These are phyloP conservation scores for Teratosphaeria viscida DNA, from an alignment of 2,329 filamentous ascomycete genomes.

Conservation along the genomic window DNA sequence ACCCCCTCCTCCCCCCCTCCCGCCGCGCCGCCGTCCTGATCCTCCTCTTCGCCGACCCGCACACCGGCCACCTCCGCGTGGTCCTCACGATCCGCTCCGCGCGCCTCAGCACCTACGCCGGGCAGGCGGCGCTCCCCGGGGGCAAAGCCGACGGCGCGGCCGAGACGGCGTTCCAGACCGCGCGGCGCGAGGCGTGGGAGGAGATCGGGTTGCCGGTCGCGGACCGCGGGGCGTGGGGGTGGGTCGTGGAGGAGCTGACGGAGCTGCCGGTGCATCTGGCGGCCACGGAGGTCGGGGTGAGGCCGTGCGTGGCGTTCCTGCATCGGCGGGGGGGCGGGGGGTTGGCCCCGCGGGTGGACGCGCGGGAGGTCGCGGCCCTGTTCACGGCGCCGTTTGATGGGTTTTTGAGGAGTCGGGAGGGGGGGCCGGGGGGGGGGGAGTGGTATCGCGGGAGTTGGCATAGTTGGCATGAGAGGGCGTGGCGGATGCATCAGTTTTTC, in stretches of 20 bases:
- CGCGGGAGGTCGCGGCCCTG: conserved; percentile 84
- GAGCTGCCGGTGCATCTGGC: conserved; percentile 55
- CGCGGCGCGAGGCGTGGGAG: conserved; percentile 80
- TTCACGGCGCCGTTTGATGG: conserved; percentile 84
- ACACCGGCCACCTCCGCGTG: conserved; percentile 59
- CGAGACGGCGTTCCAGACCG: conserved; percentile 63
- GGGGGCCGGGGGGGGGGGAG: conserved; percentile 37
- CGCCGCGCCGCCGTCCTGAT: conserved; percentile 80
- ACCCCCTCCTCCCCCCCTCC: conserved; percentile 45
- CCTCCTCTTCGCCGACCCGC: conserved; percentile 73
- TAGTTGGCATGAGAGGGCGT: conserved; percentile 65
- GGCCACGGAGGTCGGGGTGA: conserved; percentile 40
- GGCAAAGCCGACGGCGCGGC: conserved; percentile 45
- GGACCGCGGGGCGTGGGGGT: conserved; percentile 40
- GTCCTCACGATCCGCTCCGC: conserved; percentile 53
- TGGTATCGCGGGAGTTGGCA: conserved; percentile 87
- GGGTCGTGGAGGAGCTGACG: conserved; percentile 79
- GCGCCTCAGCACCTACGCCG: conserved; percentile 44
- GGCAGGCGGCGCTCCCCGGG: conserved; percentile 37
- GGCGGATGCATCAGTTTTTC: conserved; percentile 86
- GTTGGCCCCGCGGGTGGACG: conserved; percentile 59
- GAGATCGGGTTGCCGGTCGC: conserved; percentile 75
- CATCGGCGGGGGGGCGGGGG: conserved; percentile 36
- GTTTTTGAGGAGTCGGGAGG: conserved; percentile 56
- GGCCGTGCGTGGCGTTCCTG: conserved; percentile 52